A percentile compares a stretch with the other conserved stretches of the same genome.
Evolutionary conservation across 768 basidiomycete genomes (phyloP).

Genomic region (Mycena galopus): DNA sequence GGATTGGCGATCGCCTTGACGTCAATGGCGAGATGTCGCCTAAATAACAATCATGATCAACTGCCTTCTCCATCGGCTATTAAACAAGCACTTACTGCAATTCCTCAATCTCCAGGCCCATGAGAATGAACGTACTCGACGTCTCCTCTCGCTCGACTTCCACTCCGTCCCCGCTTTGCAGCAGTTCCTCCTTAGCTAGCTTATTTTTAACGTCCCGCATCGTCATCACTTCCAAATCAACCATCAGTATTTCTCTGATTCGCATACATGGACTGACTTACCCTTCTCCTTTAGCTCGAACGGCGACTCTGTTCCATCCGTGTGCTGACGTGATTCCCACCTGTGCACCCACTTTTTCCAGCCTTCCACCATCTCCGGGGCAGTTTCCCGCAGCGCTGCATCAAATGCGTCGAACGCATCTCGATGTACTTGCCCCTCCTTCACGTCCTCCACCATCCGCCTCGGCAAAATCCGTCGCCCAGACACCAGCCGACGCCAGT

Average conservation of each 20-base stretch:
- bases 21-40: background rate
- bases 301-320: too few relatives aligned
- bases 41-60: background rate
- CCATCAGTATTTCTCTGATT: background rate
- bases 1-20: slow-evolving; percentile 1
- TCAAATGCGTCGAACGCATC: slow-evolving; percentile 8
- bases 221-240: background rate
- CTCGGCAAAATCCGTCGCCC: background rate
- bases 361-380: background rate
- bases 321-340: too few relatives aligned
- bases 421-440: too few relatives aligned
- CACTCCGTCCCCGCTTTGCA: background rate
- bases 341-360: slow-evolving; percentile 6
- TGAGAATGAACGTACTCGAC: background rate
- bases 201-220: background rate
- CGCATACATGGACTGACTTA: background rate
- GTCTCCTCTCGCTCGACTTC: slow-evolving; percentile 18
- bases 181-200: slow-evolving; percentile 1
- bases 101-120: slow-evolving; percentile 4
- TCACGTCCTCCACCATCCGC: background rate
- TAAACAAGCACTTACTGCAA: background rate
- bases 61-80: background rate
- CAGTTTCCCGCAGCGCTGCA: background rate
- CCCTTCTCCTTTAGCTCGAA: too few relatives aligned
- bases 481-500: background rate